A percentile compares a stretch with the other conserved stretches of the same genome.
These are phyloP conservation scores for Hypoxylon lenormandii DNA, from an alignment of 495 filamentous ascomycete genomes.

Conservation along the genomic window DNA sequence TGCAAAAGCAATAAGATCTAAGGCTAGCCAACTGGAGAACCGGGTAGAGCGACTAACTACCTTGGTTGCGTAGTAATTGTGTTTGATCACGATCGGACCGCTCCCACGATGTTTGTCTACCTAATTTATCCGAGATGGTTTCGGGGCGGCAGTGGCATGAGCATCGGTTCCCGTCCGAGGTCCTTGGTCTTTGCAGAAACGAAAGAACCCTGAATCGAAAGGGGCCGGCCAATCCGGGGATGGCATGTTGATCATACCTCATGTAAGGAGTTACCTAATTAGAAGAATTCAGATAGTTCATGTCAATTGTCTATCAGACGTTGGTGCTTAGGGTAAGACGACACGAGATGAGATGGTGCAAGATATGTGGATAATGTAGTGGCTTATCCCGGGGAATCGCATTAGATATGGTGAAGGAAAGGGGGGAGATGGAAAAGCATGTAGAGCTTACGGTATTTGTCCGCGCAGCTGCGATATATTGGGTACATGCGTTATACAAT, in stretches of 20 bases:
- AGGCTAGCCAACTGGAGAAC: conserved; percentile 18
- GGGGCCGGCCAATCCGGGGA: background rate
- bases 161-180: too few species aligned
- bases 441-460: too few species aligned
- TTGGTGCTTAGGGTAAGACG: background rate
- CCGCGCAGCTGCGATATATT: background rate
- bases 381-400: background rate
- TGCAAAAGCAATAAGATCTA: conserved; percentile 3
- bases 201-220: background rate
- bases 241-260: background rate
- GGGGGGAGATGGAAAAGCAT: background rate
- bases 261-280: too few species aligned
- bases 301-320: background rate
- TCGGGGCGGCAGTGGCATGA: background rate
- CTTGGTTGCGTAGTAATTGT: background rate
- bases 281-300: background rate
- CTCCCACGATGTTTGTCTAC: background rate
- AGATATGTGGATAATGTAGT: conserved; percentile 5
- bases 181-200: background rate
- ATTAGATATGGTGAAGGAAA: conserved; percentile 7
- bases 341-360: conserved; percentile 7
- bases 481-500: background rate
- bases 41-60: background rate
- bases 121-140: background rate
- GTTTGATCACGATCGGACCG: background rate